Evolutionary conservation across 768 basidiomycete species (phyloP).

Genomic region (Vararia minispora): DNA sequence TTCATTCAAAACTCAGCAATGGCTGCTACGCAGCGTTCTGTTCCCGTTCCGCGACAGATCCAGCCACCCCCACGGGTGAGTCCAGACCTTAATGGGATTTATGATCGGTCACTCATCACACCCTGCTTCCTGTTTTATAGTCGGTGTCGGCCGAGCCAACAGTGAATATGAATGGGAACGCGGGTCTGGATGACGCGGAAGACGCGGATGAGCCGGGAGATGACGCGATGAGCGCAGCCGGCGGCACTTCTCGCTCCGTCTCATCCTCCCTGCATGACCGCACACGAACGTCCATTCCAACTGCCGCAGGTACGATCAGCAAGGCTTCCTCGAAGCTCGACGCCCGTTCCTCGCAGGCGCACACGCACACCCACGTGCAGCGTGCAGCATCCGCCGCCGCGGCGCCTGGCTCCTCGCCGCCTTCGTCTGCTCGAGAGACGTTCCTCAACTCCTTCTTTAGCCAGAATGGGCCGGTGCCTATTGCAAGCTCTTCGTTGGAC

Average conservation of each 20-base stretch:
- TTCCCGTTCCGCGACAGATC: conserved; percentile 30
- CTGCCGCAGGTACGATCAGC: conserved; percentile 22
- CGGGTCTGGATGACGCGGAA: conserved; percentile 54
- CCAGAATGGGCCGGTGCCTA: conserved; percentile 72
- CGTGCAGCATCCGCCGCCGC: conserved; percentile 2
- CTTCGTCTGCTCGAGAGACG: conserved; percentile 65
- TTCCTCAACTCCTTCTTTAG: conserved; percentile 99
- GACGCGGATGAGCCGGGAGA: conserved; percentile 56
- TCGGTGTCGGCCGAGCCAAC: conserved; percentile 50
- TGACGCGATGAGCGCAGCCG: conserved; percentile 42
- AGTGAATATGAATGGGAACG: conserved; percentile 32
- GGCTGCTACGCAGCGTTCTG: conserved; percentile 41
- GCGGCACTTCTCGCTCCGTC: conserved; percentile 56
- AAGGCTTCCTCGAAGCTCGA: no score
- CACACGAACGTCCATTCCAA: conserved; percentile 34
- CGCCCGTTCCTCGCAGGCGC: no score
- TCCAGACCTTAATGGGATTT: no score
- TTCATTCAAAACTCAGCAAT: conserved; percentile 79
- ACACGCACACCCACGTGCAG: no score
- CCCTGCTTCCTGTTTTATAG: conserved; percentile 24
- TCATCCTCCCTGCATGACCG: conserved; percentile 75
- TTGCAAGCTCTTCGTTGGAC: conserved; percentile 43
- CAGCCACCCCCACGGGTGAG: conserved; percentile 44
- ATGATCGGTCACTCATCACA: neutral
- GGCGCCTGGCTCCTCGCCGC: conserved; percentile 25